Conservation (phyloP, 208 protist genomes). For the Crithidia fasciculata region DNA sequence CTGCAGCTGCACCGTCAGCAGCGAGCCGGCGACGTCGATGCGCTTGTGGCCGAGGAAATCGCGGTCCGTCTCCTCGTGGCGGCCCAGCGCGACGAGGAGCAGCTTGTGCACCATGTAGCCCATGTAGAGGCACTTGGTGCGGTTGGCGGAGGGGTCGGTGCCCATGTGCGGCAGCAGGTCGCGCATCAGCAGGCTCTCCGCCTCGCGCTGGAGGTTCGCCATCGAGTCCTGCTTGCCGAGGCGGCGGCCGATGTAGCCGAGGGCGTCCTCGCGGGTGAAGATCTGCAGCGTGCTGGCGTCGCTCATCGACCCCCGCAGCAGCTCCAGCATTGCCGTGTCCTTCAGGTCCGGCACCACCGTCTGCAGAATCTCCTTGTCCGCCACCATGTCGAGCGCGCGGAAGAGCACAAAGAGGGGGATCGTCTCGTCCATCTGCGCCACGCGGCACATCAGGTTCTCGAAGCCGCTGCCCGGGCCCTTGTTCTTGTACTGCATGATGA, state of each 20-base stretch:
- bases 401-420: constrained; percentile 97
- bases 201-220: constrained; percentile 91
- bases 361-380: constrained; percentile 97
- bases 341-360: constrained; percentile 88
- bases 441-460: constrained; percentile 81
- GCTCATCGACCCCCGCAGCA: constrained; percentile 92
- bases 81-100: constrained; percentile 92
- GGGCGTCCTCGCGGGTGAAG: constrained; percentile 95
- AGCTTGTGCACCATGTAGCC: constrained; percentile 98
- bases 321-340: constrained; percentile 85
- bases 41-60: constrained; percentile 99
- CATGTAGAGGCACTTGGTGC: constrained; percentile 97
- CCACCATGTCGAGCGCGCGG: constrained; percentile 95
- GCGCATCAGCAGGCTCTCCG: constrained; percentile 92
- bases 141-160: constrained; percentile 78
- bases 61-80: constrained; percentile 94
- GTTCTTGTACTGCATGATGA: constrained; percentile 95
- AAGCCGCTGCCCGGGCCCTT: constrained; percentile 92
- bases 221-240: constrained; percentile 82
- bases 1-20: constrained; percentile 94
- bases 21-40: constrained; percentile 96
- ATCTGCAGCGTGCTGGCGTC: constrained; percentile 88
- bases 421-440: constrained; percentile 93
- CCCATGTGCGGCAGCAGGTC: constrained; percentile 92
- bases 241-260: constrained; percentile 95